Base-by-base conservation (phyloP, 225 moss, liverwort and hornwort species). In the Asterella californica region DNA sequence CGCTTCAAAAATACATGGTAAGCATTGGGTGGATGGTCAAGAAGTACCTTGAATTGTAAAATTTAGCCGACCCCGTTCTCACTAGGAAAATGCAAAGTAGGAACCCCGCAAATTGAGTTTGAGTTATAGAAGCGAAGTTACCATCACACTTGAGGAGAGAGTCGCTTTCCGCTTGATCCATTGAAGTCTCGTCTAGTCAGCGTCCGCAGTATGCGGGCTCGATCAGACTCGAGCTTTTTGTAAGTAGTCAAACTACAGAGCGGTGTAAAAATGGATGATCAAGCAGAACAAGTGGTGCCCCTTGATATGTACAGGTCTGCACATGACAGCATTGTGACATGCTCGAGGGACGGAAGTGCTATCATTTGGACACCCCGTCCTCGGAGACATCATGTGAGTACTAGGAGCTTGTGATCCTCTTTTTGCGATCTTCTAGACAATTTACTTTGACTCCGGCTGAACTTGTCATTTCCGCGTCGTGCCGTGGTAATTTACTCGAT, bases 291-390 rank as follows among this genome's bases (percentile, higher is more conserved):
- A 42, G 5, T 42, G 27, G 12, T 50, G 72, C 11, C 24, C 50
- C 21, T 72, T 75, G 22, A 83, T 70, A 33, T 80, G 29, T 30
- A 6, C 55, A 88, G 88, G 88, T 86, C 82, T 90, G 88, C 99
- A 34, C 91, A 95, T 86, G 95, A 95, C 83, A 96, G 94, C 83
- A 99, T 99, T 69, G 99, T 99, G 46, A 95, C 99, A 66, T 99
- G 99, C 83, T 99, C 99, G 32, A 88, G 95, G 76, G 99, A 99
- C 81, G 99, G 99, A 76, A 95, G 93, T 70, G 95, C 99, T 37
- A 99, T 99, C 69, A 99, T 99, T 69, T 99, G 99, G 99, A 95
- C 87, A 76, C 99, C 91, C 79, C 91, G 91, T 59, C 82, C 90
- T 79, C 92, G 92, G 34, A 92, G 95, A 86, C 91, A 93, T 82